Evolutionary conservation across 148 eudicot species (phyloP).

Genomic region (Rhododendron vialii): DNA sequence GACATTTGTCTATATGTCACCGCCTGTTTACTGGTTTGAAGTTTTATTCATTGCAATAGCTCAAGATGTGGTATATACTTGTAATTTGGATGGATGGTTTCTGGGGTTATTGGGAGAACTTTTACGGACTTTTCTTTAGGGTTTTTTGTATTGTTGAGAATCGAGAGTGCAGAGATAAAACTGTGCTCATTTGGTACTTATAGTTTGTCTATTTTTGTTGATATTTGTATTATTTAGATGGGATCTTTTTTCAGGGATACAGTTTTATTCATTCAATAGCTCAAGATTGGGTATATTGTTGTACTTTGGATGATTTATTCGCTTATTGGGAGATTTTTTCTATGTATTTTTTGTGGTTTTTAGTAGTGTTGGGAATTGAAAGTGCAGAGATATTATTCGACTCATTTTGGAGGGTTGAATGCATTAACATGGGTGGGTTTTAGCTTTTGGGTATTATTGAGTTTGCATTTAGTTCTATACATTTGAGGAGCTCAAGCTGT

Average conservation of each 20-base stretch:
- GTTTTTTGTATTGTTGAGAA: not conserved
- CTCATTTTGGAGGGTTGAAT: not conserved
- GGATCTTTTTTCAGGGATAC: not conserved
- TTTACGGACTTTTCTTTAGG: not conserved
- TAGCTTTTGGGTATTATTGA: conserved; percentile 58
- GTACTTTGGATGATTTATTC: not conserved
- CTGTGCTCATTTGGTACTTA: not conserved
- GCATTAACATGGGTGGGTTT: not conserved
- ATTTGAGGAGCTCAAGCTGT: not conserved
- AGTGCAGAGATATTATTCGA: not conserved
- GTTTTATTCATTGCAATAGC: not conserved
- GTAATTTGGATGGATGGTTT: not conserved
- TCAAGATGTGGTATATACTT: too few species aligned
- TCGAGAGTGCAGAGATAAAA: not conserved
- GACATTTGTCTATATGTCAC: too few species aligned
- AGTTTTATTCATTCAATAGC: not conserved
- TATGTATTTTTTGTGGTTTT: conserved; percentile 47
- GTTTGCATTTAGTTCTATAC: conserved; percentile 24
- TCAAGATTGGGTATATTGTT: not conserved
- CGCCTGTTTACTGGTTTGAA: not conserved
- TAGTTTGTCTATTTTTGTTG: not conserved
- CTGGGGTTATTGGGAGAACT: not conserved
- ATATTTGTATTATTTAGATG: not conserved
- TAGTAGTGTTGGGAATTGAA: not conserved
- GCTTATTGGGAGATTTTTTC: conserved; percentile 57